Evolutionary conservation across 306 rosid species (phyloP).

Genomic region (Cucurbita moschata): DNA sequence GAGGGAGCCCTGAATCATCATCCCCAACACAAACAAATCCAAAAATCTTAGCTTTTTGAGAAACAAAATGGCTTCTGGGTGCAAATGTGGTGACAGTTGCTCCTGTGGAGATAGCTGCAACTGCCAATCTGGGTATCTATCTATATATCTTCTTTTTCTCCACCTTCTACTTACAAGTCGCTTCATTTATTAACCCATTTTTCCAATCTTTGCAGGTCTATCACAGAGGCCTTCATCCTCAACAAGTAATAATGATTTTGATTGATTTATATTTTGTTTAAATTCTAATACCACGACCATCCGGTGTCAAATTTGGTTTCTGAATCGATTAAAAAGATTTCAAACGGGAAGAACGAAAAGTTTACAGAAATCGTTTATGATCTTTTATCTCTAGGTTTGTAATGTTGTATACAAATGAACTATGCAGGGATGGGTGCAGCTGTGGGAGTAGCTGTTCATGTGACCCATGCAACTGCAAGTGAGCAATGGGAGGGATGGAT

Average conservation of each 20-base stretch:
- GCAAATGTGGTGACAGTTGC: conserved; percentile 23
- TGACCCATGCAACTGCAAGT: conserved; percentile 6
- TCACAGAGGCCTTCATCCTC: neutral
- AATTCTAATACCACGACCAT: too few relatives aligned
- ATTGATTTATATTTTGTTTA: neutral
- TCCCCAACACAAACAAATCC: too few relatives aligned
- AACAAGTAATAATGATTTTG: neutral
- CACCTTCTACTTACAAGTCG: too few relatives aligned
- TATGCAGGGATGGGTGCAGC: neutral
- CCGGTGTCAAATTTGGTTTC: too few relatives aligned
- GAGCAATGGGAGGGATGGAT: neutral
- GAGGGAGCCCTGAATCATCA: too few relatives aligned
- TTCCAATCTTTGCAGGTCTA: neutral
- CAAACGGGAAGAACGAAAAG: too few relatives aligned
- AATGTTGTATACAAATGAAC: too few relatives aligned
- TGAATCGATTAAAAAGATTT: too few relatives aligned
- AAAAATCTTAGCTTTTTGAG: neutral
- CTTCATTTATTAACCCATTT: neutral
- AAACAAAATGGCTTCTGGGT: conserved; percentile 1
- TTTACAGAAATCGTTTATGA: too few relatives aligned
- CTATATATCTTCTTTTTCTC: neutral
- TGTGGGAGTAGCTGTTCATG: conserved; percentile 2
- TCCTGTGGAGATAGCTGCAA: conserved; percentile 23
- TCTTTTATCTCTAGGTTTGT: too few relatives aligned
- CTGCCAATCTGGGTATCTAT: conserved; percentile 14